phyloP scores from a whole-genome alignment of 805 yeast species.

The Tetrapisispora nanseiensis region DNA sequence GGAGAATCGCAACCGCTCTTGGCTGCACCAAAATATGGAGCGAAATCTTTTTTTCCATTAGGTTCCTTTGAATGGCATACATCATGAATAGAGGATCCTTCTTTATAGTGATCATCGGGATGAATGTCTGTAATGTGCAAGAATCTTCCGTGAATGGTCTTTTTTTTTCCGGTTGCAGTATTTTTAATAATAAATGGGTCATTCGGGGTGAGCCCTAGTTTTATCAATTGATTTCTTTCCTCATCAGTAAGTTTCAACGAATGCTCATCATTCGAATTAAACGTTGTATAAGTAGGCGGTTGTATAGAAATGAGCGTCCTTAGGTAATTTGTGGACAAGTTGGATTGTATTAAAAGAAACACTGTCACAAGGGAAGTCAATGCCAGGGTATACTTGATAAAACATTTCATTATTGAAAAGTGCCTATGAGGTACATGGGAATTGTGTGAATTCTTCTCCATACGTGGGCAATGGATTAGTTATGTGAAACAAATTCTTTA shows the following conservation, averaged over 20 bases:
- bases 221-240: background rate
- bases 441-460: background rate
- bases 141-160: conserved; percentile 57
- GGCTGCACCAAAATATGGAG: conserved; percentile 68
- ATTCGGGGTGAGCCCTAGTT: conserved; percentile 34
- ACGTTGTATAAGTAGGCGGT: background rate
- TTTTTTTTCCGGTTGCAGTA: conserved; percentile 9
- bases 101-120: conserved; percentile 61
- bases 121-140: conserved; percentile 82
- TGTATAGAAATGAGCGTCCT: background rate
- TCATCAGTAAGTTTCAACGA: background rate
- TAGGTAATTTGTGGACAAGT: too few species aligned
- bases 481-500: too few species aligned
- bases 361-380: background rate
- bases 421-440: background rate
- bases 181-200: conserved; percentile 28
- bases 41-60: conserved; percentile 31
- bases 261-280: background rate
- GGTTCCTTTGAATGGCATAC: conserved; percentile 44
- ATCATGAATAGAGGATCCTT: conserved; percentile 38
- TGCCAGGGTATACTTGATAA: background rate
- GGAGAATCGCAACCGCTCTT: conserved; percentile 74
- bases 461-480: too few species aligned
- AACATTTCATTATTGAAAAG: background rate
- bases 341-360: too few species aligned